phyloP scores from a whole-genome alignment of 257 asterid genomes.

The Salvia splendens region DNA sequence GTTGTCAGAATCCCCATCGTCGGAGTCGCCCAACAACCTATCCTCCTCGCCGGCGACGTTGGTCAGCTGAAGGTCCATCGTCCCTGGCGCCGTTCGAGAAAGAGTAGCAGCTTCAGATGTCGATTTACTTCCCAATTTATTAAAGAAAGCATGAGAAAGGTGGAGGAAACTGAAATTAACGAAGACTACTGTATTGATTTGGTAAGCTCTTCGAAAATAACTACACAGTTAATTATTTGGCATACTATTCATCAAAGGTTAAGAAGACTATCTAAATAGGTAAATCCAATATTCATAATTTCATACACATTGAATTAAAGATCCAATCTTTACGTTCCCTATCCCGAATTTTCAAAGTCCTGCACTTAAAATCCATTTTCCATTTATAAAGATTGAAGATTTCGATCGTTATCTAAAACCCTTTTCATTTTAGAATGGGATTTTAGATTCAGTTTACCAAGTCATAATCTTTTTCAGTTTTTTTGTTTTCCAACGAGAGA shows the following conservation, averaged over 20 bases:
- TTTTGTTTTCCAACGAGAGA: background rate
- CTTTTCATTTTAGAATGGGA: background rate
- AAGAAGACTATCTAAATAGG: background rate
- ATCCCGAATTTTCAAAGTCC: background rate
- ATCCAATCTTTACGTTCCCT: conserved; percentile 2
- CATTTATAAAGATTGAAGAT: background rate
- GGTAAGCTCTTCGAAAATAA: background rate
- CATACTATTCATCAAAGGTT: too few relatives aligned
- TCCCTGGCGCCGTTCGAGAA: conserved; percentile 45
- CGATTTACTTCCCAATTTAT: background rate
- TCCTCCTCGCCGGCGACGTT: conserved; percentile 50
- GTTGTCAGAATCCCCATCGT: conserved; percentile 41
- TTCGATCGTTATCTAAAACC: background rate
- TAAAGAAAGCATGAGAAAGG: background rate
- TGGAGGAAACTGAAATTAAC: background rate
- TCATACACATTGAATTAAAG: background rate
- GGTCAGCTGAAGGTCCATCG: conserved; percentile 60
- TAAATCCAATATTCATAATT: background rate
- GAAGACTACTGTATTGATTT: conserved; percentile 7
- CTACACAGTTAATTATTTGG: background rate
- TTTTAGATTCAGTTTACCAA: background rate
- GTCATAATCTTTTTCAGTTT: background rate
- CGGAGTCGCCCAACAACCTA: conserved; percentile 49
- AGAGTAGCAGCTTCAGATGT: background rate
- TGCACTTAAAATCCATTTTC: background rate